These are phyloP conservation scores for Stephanodiscus triporus DNA, from an alignment of 108 stramenopile species.

Conservation along the genomic window DNA sequence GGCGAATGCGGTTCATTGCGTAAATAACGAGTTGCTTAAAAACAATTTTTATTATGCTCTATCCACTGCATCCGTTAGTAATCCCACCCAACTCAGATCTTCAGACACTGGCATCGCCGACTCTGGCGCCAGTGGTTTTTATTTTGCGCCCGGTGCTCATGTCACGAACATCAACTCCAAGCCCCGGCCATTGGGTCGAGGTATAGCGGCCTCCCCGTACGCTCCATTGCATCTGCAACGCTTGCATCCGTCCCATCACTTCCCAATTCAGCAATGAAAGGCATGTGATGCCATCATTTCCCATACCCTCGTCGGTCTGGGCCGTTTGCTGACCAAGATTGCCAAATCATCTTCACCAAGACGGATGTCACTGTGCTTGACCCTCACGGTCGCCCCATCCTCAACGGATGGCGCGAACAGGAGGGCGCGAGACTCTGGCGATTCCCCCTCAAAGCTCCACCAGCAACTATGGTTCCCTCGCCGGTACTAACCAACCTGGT, in stretches of 20 bases:
- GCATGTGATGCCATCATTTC: conserved; percentile 19
- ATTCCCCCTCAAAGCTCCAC: background rate
- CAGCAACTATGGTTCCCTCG: background rate
- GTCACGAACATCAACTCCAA: background rate
- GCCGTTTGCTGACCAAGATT: conserved; percentile 1
- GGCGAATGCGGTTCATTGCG: background rate
- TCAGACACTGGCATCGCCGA: background rate
- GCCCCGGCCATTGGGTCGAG: background rate
- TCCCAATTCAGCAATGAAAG: background rate
- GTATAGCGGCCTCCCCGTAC: background rate
- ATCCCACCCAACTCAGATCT: background rate
- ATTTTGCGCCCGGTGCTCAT: background rate
- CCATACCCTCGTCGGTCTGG: conserved; percentile 12
- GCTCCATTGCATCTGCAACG: background rate
- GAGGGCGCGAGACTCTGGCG: background rate
- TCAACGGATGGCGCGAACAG: background rate
- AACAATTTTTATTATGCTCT: background rate
- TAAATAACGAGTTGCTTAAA: background rate
- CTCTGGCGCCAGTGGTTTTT: background rate
- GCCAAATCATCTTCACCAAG: conserved; percentile 10
- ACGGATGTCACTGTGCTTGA: background rate
- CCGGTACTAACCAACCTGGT: too few relatives aligned
- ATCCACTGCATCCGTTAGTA: background rate
- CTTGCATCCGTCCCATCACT: background rate
- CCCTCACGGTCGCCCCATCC: background rate